A percentile compares a stretch with the other conserved stretches of the same genome.
Conservation (phyloP, 2,329 filamentous ascomycete genomes). For the Cryoendolithus antarcticus region DNA sequence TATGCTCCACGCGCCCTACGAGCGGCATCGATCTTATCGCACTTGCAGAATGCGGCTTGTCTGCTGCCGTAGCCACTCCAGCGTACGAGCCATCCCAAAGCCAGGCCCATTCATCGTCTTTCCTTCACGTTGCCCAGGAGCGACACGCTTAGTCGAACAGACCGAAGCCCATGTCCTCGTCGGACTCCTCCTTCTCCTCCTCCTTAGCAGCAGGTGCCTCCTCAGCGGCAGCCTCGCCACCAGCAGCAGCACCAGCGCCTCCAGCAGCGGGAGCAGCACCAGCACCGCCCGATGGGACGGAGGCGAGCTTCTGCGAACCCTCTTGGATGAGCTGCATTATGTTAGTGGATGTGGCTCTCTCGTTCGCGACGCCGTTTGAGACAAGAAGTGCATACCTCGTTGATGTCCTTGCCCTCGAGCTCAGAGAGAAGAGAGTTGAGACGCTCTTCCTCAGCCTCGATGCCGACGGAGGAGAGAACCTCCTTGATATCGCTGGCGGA, state of each 20-base stretch:
- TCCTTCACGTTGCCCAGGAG: too few relatives aligned
- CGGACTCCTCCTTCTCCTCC: slow-evolving; percentile 68
- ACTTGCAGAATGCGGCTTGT: too few relatives aligned
- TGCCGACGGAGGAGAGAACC: slow-evolving; percentile 86
- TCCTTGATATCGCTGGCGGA: slow-evolving; percentile 74
- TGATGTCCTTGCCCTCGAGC: slow-evolving; percentile 83
- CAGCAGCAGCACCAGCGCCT: slow-evolving; percentile 46
- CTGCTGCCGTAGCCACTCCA: too few relatives aligned
- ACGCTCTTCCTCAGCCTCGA: slow-evolving; percentile 83
- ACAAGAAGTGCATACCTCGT: slow-evolving; percentile 54
- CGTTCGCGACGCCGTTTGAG: too few relatives aligned
- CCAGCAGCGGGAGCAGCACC: slow-evolving; percentile 54
- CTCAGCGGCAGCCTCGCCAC: slow-evolving; percentile 54
- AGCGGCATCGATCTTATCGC: too few relatives aligned
- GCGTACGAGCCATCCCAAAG: too few relatives aligned
- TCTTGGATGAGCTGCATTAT: slow-evolving; percentile 66
- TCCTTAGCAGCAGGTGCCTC: slow-evolving; percentile 52
- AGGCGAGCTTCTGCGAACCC: slow-evolving; percentile 88
- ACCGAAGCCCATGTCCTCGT: slow-evolving; percentile 65
- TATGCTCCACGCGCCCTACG: too few relatives aligned
- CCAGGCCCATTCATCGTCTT: too few relatives aligned
- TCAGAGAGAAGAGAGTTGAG: slow-evolving; percentile 77
- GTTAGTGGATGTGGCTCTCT: too few relatives aligned
- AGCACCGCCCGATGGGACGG: slow-evolving; percentile 84
- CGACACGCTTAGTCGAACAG: slow-evolving; percentile 47